phyloP scores from a whole-genome alignment of 208 protist species.

The Lotmaria passim region DNA sequence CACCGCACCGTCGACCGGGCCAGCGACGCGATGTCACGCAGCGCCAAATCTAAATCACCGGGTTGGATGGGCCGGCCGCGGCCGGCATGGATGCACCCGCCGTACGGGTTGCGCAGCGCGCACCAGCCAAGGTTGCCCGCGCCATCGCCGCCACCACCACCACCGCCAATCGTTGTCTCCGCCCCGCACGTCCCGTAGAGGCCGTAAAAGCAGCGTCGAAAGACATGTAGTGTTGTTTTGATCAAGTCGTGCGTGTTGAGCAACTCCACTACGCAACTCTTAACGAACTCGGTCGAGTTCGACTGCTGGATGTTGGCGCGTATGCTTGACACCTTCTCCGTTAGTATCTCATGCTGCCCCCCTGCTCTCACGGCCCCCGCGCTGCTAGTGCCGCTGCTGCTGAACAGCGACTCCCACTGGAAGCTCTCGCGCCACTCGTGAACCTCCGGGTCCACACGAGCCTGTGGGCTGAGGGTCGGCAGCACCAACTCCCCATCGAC shows the following conservation, averaged over 20 bases:
- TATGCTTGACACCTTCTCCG: slow-evolving; percentile 4
- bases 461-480: slow-evolving; percentile 20
- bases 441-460: slow-evolving; percentile 24
- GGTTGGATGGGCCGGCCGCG: slow-evolving; percentile 52
- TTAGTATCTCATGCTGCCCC: background rate
- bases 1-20: slow-evolving; percentile 69
- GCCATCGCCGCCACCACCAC: slow-evolving; percentile 16
- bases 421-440: slow-evolving; percentile 72
- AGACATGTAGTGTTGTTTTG: slow-evolving; percentile 56
- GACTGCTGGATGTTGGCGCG: slow-evolving; percentile 30
- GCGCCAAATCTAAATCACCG: slow-evolving; percentile 66
- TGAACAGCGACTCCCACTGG: slow-evolving; percentile 81
- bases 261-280: slow-evolving; percentile 50
- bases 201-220: slow-evolving; percentile 88
- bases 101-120: slow-evolving; percentile 56
- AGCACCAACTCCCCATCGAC: slow-evolving; percentile 57
- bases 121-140: slow-evolving; percentile 72
- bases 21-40: slow-evolving; percentile 78
- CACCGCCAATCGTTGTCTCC: slow-evolving; percentile 54
- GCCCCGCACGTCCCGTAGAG: slow-evolving; percentile 79
- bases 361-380: background rate
- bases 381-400: slow-evolving; percentile 12
- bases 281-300: slow-evolving; percentile 51
- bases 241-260: slow-evolving; percentile 43
- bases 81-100: slow-evolving; percentile 74